phyloP scores from a whole-genome alignment of 1,284 basidiomycete genomes.

The Laetiporus sulphureus region DNA sequence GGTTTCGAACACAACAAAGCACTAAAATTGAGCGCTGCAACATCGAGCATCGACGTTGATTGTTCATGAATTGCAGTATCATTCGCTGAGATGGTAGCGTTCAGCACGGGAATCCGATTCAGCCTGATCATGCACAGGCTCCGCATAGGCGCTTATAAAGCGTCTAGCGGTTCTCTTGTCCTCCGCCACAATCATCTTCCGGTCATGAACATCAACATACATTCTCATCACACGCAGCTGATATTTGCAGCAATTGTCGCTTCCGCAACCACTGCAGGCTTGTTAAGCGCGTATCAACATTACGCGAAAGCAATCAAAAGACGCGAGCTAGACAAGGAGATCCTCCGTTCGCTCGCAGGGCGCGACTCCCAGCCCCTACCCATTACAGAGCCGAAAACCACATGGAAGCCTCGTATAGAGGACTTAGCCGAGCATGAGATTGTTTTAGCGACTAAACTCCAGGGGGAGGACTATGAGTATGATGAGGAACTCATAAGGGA shows the following conservation, averaged over 20 bases:
- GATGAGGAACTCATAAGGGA: conserved; percentile 77
- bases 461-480: conserved; percentile 32
- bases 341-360: conserved; percentile 41
- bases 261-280: conserved; percentile 50
- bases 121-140: too few species aligned
- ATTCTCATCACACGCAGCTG: conserved; percentile 48
- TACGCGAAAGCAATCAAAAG: conserved; percentile 43
- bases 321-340: conserved; percentile 48
- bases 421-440: conserved; percentile 7
- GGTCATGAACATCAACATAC: conserved; percentile 24
- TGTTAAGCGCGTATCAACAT: conserved; percentile 50
- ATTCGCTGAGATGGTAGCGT: too few species aligned
- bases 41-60: too few species aligned
- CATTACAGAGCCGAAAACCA: conserved; percentile 1
- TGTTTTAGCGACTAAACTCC: conserved; percentile 4
- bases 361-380: conserved; percentile 17
- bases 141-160: too few species aligned
- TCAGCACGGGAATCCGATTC: too few species aligned
- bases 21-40: too few species aligned
- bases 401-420: conserved; percentile 6
- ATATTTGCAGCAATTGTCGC: conserved; percentile 55
- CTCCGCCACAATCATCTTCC: background rate
- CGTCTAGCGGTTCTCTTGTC: too few species aligned
- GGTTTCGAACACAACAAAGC: too few species aligned
- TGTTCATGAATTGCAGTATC: too few species aligned